Conservation (phyloP, 2,329 filamentous ascomycete species). For the Cercospora janseana region DNA sequence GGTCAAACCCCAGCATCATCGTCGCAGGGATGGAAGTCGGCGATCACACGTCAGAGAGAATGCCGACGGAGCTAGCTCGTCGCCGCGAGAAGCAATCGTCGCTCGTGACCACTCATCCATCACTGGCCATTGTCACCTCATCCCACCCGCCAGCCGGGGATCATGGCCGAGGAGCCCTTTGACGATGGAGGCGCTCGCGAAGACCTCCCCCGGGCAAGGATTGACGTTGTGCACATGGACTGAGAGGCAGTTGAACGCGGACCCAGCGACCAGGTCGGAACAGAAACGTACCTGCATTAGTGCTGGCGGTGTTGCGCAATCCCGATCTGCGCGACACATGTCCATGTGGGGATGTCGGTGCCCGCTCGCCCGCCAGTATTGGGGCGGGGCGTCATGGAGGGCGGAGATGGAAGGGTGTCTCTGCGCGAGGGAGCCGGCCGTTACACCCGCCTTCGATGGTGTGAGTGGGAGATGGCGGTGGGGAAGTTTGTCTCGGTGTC, state of each 20-base stretch:
- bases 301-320: constrained; percentile 30
- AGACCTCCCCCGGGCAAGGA: neutral
- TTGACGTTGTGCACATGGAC: constrained; percentile 8
- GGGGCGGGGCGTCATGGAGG: constrained; percentile 18
- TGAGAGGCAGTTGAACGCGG: constrained; percentile 11
- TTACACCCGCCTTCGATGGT: constrained; percentile 29
- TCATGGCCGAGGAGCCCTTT: neutral
- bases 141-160: no score
- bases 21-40: constrained; percentile 9
- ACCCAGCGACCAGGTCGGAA: constrained; percentile 24
- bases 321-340: constrained; percentile 22
- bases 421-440: constrained; percentile 29
- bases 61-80: neutral
- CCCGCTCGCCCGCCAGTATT: constrained; percentile 25
- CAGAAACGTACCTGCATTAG: constrained; percentile 36
- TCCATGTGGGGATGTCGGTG: constrained; percentile 24
- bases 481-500: constrained; percentile 22
- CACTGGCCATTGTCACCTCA: no score
- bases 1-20: constrained; percentile 4
- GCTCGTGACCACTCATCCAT: no score
- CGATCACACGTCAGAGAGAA: neutral
- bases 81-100: neutral
- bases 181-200: neutral
- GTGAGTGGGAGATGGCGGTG: constrained; percentile 9
- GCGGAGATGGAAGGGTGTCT: constrained; percentile 20